Percentiles rank a stretch among this genome's conserved stretches.
Evolutionary conservation across 208 protist species (phyloP).

Genomic region (Balamuthia mandrillaris): DNA sequence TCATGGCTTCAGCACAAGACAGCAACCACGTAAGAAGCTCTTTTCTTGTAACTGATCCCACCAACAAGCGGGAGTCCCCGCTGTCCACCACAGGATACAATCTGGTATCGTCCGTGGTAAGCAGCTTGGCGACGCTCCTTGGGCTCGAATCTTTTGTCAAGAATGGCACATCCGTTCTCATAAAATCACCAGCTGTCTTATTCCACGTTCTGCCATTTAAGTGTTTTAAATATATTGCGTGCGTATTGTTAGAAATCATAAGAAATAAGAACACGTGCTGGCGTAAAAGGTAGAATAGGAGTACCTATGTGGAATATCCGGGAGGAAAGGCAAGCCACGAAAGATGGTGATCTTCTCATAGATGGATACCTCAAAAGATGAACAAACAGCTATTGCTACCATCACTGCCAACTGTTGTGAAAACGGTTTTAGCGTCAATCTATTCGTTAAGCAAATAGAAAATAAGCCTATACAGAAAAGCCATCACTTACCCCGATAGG

Average conservation of each 20-base stretch:
- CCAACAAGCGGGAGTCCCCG: no score
- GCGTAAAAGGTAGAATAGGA: not conserved
- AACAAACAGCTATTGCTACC: not conserved
- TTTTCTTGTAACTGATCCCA: no score
- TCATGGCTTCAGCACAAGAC: no score
- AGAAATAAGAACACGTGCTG: not conserved
- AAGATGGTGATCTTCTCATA: conserved; percentile 37
- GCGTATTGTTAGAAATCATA: not conserved
- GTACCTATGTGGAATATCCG: conserved; percentile 26
- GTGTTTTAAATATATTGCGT: not conserved
- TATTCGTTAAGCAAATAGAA: not conserved
- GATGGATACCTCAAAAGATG: not conserved
- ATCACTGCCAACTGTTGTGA: not conserved
- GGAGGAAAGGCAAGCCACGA: conserved; percentile 34
- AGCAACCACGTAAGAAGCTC: no score
- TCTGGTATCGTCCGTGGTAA: conserved; percentile 19
- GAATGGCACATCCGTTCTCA: conserved; percentile 32
- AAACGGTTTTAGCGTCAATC: not conserved
- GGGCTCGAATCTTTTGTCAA: conserved; percentile 9
- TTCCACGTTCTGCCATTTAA: not conserved
- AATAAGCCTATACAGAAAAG: not conserved
- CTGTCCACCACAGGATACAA: conserved; percentile 35
- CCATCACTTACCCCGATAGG: conserved; percentile 16
- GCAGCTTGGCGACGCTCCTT: conserved; percentile 15
- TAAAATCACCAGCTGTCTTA: conserved; percentile 32